Conservation (phyloP, 2,329 filamentous ascomycete species). For the Colletotrichum sp. region DNA sequence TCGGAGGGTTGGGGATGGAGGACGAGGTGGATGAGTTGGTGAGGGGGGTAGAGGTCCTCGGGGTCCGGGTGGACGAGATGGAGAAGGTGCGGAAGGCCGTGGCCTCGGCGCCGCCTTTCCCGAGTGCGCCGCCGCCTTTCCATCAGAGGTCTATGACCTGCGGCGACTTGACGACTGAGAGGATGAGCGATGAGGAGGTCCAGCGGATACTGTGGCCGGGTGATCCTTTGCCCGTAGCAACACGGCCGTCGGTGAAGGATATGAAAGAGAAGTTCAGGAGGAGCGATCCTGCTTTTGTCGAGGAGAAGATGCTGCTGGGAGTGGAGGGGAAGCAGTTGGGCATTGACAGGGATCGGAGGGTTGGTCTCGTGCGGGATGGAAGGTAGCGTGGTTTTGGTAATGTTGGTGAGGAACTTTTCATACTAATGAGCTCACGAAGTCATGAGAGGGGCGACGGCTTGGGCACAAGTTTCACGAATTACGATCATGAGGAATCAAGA, state of each 20-base stretch:
- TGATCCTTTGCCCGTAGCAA: background rate
- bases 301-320: constrained; percentile 43
- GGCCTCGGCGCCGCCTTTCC: background rate
- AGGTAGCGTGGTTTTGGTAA: background rate
- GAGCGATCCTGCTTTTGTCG: constrained; percentile 38
- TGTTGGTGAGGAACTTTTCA: background rate
- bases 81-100: background rate
- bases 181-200: background rate
- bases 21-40: background rate
- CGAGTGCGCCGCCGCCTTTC: background rate
- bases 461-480: background rate
- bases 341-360: constrained; percentile 32
- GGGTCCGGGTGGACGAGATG: background rate
- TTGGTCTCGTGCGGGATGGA: background rate
- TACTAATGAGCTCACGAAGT: background rate
- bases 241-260: background rate
- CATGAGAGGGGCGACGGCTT: background rate
- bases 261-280: constrained; percentile 44
- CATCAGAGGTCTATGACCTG: background rate
- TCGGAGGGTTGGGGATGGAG: background rate
- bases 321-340: constrained; percentile 38
- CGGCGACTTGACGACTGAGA: background rate
- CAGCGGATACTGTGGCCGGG: background rate
- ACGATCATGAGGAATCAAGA: background rate
- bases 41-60: background rate